phyloP scores from a whole-genome alignment of 768 basidiomycete genomes.

The Termitomyces sp. region DNA sequence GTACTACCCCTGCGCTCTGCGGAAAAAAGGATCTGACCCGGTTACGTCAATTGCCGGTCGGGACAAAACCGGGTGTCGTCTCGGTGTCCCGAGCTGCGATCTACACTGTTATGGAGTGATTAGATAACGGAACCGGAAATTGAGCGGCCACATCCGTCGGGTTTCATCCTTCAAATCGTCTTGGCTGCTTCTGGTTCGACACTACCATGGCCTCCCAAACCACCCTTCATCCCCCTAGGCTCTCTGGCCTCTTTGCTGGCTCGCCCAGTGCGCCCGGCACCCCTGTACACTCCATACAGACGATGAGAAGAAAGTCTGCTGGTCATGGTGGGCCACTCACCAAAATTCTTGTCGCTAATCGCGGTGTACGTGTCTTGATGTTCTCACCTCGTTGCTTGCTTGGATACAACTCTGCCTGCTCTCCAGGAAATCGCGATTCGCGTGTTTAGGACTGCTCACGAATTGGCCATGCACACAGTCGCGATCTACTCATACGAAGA shows the following conservation, averaged over 20 bases:
- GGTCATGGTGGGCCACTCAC: constrained; percentile 88
- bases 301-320: constrained; percentile 86
- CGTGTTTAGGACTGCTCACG: constrained; percentile 97
- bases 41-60: neutral
- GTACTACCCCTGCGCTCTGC: no score
- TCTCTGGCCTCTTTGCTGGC: constrained; percentile 65
- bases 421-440: constrained; percentile 97
- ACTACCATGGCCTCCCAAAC: constrained; percentile 37
- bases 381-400: constrained; percentile 5
- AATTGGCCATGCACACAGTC: constrained; percentile 98
- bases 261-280: constrained; percentile 79
- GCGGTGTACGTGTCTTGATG: constrained; percentile 59
- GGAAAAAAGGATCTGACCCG: neutral
- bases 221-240: constrained; percentile 64
- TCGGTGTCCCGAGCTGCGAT: neutral
- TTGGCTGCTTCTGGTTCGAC: constrained; percentile 2
- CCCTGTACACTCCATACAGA: constrained; percentile 85
- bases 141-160: constrained; percentile 11
- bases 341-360: constrained; percentile 89
- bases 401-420: constrained; percentile 3
- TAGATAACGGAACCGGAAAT: constrained; percentile 9
- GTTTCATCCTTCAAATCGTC: constrained; percentile 7
- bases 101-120: neutral
- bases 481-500: constrained; percentile 99
- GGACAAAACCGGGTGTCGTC: neutral